A percentile compares a stretch with the other conserved stretches of the same genome.
phyloP scores from a whole-genome alignment of 2,329 filamentous ascomycete genomes.

The Phialocephala subalpina region DNA sequence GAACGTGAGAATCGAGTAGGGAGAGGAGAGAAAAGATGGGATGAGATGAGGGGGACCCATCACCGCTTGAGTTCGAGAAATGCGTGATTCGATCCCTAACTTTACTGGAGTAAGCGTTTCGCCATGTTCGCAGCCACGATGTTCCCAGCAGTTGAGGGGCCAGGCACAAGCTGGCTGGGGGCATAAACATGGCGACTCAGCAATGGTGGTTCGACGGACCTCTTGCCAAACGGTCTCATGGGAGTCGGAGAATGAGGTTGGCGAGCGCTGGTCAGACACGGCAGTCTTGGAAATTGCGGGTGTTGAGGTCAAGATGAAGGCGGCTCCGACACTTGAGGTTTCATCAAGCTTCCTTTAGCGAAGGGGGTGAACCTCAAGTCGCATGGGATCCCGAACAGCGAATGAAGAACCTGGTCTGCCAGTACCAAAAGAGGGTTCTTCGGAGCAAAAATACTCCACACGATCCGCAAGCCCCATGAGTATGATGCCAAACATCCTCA shows the following conservation, averaged over 20 bases:
- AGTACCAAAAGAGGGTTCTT: no score
- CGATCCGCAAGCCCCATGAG: slow-evolving; percentile 16
- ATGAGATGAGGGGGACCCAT: slow-evolving; percentile 33
- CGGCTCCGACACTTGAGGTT: slow-evolving; percentile 29
- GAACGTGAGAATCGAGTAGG: slow-evolving; percentile 20
- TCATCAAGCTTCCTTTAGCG: slow-evolving; percentile 30
- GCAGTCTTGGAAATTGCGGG: slow-evolving; percentile 21
- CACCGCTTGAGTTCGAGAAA: slow-evolving; percentile 19
- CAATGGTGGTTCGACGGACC: slow-evolving; percentile 22
- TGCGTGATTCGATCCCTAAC: slow-evolving; percentile 19
- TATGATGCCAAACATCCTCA: slow-evolving; percentile 27
- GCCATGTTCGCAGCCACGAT: slow-evolving; percentile 21
- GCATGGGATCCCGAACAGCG: slow-evolving; percentile 13
- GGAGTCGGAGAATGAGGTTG: slow-evolving; percentile 35
- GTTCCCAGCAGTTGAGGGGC: slow-evolving; percentile 8
- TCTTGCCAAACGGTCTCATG: slow-evolving; percentile 38
- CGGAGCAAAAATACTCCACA: slow-evolving; percentile 3
- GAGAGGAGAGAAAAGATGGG: slow-evolving; percentile 30
- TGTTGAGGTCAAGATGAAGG: slow-evolving; percentile 20
- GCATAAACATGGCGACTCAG: slow-evolving; percentile 23
- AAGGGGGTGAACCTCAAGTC: slow-evolving; percentile 24
- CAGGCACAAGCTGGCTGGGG: background rate
- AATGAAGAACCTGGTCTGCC: slow-evolving; percentile 8
- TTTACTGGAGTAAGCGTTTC: slow-evolving; percentile 30
- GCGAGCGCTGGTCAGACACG: slow-evolving; percentile 30